Conservation (phyloP, 345 rosid genomes). For the Cardamine chenopodiifolia region DNA sequence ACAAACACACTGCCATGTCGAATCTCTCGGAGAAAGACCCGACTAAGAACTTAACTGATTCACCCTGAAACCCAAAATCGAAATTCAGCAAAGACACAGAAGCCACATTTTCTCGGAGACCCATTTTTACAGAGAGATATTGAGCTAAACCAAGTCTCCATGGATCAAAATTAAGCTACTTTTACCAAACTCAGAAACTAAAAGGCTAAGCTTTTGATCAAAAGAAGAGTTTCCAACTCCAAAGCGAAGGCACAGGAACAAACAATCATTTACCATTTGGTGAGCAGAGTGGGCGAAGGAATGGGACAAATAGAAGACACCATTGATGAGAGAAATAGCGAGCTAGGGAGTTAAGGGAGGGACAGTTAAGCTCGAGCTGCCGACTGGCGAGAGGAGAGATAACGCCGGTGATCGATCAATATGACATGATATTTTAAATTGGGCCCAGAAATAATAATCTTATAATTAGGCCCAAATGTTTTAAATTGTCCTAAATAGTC, state of each 20-base stretch:
- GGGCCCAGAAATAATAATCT: neutral
- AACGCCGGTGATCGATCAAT: slow-evolving; percentile 22
- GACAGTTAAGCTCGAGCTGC: slow-evolving; percentile 27
- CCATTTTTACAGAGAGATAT: neutral
- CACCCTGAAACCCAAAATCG: slow-evolving; percentile 44
- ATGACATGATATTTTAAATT: neutral
- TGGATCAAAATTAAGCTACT: neutral
- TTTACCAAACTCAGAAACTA: neutral
- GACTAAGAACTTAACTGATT: slow-evolving; percentile 33
- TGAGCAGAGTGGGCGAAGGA: slow-evolving; percentile 37
- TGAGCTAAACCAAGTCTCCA: neutral
- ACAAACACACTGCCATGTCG: slow-evolving; percentile 38
- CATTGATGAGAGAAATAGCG: slow-evolving; percentile 38
- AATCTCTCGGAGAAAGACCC: slow-evolving; percentile 22
- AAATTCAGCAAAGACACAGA: slow-evolving; percentile 4
- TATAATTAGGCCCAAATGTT: slow-evolving; percentile 10
- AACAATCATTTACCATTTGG: slow-evolving; percentile 41
- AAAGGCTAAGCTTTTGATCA: neutral
- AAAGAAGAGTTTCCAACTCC: neutral
- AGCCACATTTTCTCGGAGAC: slow-evolving; percentile 1
- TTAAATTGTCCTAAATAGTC: neutral
- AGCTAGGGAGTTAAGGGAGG: neutral
- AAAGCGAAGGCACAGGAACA: slow-evolving; percentile 2
- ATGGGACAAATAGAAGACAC: slow-evolving; percentile 42
- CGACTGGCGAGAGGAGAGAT: slow-evolving; percentile 24